These are phyloP conservation scores for Saccharomyces hybrid DNA, from an alignment of 1,139 yeast species.

Conservation along the genomic window DNA sequence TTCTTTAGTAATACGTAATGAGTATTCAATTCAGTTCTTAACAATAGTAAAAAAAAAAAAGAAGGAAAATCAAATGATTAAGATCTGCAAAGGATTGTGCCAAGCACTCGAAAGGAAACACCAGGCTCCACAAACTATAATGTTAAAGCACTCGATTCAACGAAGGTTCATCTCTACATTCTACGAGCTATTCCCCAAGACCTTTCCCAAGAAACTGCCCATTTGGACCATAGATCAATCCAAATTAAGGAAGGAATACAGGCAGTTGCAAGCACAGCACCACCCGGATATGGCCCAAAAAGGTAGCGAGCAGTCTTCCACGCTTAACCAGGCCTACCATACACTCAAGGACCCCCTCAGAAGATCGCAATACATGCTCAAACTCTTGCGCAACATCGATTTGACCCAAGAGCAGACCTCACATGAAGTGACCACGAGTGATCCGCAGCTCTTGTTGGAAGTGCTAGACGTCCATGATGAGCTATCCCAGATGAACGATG, in stretches of 20 bases:
- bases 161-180: conserved; percentile 25
- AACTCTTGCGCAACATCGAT: conserved; percentile 38
- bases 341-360: conserved; percentile 61
- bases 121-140: neutral
- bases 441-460: conserved; percentile 59
- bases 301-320: conserved; percentile 33
- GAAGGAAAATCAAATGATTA: neutral
- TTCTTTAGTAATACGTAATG: neutral
- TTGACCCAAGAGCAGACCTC: conserved; percentile 35
- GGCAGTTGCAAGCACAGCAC: conserved; percentile 58
- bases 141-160: conserved; percentile 3
- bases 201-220: conserved; percentile 64
- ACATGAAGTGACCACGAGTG: conserved; percentile 31
- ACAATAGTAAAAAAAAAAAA: neutral
- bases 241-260: conserved; percentile 62
- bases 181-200: conserved; percentile 65
- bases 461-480: conserved; percentile 78
- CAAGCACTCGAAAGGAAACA: neutral
- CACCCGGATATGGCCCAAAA: conserved; percentile 65
- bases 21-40: neutral
- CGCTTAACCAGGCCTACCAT: conserved; percentile 68
- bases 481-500: conserved; percentile 54
- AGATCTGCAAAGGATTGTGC: neutral
- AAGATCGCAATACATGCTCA: conserved; percentile 54
- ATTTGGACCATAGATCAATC: conserved; percentile 51